These are phyloP conservation scores for Camelina neglecta DNA, from an alignment of 345 rosid species.

Conservation along the genomic window DNA sequence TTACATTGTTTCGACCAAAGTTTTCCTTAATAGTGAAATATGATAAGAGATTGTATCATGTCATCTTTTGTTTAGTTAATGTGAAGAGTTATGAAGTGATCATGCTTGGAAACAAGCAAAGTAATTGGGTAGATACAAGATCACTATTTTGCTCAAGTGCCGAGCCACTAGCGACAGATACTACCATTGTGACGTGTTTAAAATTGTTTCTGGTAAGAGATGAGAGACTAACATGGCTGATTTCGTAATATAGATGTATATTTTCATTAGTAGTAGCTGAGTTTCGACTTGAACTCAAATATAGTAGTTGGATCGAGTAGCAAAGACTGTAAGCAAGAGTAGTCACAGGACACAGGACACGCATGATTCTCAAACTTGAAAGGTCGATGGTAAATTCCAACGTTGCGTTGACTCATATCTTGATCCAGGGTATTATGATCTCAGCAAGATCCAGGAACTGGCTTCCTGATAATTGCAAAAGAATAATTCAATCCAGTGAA, in stretches of 20 bases:
- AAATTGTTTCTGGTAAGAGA: not conserved
- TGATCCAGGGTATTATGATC: too few species aligned
- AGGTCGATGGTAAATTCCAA: too few species aligned
- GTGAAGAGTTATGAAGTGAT: not conserved
- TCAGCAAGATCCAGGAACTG: too few species aligned
- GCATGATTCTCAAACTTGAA: too few species aligned
- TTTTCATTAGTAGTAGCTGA: too few species aligned
- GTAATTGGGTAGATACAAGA: not conserved
- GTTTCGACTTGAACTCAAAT: too few species aligned
- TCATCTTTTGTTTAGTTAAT: not conserved
- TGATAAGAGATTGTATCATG: not conserved
- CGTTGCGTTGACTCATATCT: too few species aligned
- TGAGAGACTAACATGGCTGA: not conserved
- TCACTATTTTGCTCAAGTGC: not conserved
- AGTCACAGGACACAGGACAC: too few species aligned
- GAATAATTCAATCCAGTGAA: too few species aligned
- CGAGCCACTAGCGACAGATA: not conserved
- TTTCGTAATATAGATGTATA: not conserved
- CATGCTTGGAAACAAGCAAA: not conserved
- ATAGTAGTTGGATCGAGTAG: too few species aligned
- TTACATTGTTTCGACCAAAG: constrained; percentile 1
- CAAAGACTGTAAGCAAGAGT: too few species aligned
- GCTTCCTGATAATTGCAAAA: too few species aligned
- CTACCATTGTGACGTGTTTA: not conserved
- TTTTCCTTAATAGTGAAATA: not conserved